Base-by-base conservation (phyloP, 1,284 basidiomycete species). In the Puccinia brachypodii region DNA sequence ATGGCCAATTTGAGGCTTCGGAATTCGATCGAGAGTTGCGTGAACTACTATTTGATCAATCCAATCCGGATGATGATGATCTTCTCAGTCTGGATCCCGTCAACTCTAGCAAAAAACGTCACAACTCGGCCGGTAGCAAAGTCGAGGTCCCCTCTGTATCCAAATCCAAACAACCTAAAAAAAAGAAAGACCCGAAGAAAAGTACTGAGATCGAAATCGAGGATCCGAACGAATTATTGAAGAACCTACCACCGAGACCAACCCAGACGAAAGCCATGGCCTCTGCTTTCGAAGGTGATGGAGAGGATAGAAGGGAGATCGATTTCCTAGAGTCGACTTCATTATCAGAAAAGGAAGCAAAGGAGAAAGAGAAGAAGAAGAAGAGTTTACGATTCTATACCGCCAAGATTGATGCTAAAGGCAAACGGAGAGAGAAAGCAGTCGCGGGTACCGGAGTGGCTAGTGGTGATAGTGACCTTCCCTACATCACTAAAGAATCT, bases 301-400 rank as follows among this genome's bases (percentile, higher is more conserved):
- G n/a, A 22, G 53, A 75, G 2, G 73, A 28, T 38, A 60, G 22
- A 75, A 31, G 42, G 6, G 86, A 87, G 11, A 92, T 93, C 85
- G 88, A 88, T 6, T 93, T 91, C 84, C 93, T 94, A 78, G 95
- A 98, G 85, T 89, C 90, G 11, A 90, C 90, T 0, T 87, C 90
- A 14, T 89, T 98, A 25, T 89, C 90, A 79, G 87, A 89, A 33
- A 90, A 90, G 19, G 96, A 97, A 84, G 89, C 90, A 6, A 89
- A 89, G 13, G 95, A 97, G 88, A 97, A 97, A 87, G 90, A 88
- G 53, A 91, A 91, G 7, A 91, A 92, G 81, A 92, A 91, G 84
- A 91, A 91, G 85, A 90, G 92, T 11, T 89, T 98, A 31, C 91
- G 92, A 42, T 98, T 98, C 91, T 91, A 96, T 85, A 92, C 92